Evolutionary conservation across 805 yeast species (phyloP), one percentile per base, ranked within the genome.

Genomic region (Candida dajiaensis): DNA sequence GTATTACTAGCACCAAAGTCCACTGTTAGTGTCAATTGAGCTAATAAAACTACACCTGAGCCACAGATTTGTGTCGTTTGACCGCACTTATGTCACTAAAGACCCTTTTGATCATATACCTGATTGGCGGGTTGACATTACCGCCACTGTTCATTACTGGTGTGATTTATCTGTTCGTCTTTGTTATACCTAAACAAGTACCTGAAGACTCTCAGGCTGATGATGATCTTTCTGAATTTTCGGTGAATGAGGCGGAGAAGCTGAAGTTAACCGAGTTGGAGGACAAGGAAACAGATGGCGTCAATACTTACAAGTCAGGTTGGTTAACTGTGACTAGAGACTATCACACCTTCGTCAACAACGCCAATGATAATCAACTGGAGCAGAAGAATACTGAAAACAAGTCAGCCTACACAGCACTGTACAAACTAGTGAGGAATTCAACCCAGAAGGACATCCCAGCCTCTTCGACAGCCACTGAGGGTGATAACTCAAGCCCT

Each of bases 261-360:
- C 65, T 83, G 43, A 80, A 75, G 51, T 80, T 83, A 4, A 85
- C 85, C 0, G 81, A 77, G 49, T 57, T 84, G n/a, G 81, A 83
- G 47, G 90, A 85, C 54, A 64, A 66, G 12, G 65, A 68, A 36
- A 69, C 72, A n/a, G 62, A 77, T 0, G 95, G 94, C 3, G 77
- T 84, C 1, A 78, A 80, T 22, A 76, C 88, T 0, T 74, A 65
- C 54, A 78, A 74, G 59, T 69, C 78, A 11, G 96, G 95, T 9
- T 87, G 95, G 95, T 66, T 89, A 2, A 78, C 84, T 3, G 90
- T 90, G n/a, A 85, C 95, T 0, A 81, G 80, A 50, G 92, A 85
- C 53, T 86, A 83, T 60, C 72, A 84, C 66, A 68, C 73, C 47
- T 70, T 76, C 65, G 55, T 54, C 57, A 38, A 59, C 51, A 43